A percentile compares a stretch with the other conserved stretches of the same genome.
Conservation (phyloP, 345 rosid genomes). For the Aquilaria sinensis region DNA sequence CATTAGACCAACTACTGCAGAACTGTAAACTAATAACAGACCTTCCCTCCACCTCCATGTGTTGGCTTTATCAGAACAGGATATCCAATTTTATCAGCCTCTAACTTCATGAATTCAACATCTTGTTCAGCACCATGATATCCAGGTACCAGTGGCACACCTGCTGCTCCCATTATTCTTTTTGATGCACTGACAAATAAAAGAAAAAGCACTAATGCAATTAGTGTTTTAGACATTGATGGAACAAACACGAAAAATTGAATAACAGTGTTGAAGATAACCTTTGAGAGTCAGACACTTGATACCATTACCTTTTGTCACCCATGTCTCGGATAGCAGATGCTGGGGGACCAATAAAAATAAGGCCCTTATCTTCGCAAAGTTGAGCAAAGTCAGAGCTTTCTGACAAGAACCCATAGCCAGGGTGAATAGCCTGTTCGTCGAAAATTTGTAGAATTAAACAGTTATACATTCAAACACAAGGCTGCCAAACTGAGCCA, state of each 20-base stretch:
- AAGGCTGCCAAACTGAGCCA: too few relatives aligned
- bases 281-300: too few relatives aligned
- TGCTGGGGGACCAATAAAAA: constrained; percentile 86
- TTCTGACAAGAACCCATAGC: constrained; percentile 89
- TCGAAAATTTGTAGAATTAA: not conserved
- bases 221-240: not conserved
- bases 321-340: constrained; percentile 98
- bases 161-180: constrained; percentile 98
- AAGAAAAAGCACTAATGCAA: constrained; percentile 7
- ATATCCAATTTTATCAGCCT: constrained; percentile 87
- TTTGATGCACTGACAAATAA: constrained; percentile 66
- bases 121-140: constrained; percentile 90
- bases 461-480: too few relatives aligned
- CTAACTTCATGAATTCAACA: constrained; percentile 71
- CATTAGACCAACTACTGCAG: not conserved
- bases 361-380: constrained; percentile 69
- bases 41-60: constrained; percentile 98
- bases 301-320: constrained; percentile 66
- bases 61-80: constrained; percentile 90
- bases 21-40: constrained; percentile 15
- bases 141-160: constrained; percentile 92
- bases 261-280: too few relatives aligned
- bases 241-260: not conserved
- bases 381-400: constrained; percentile 78
- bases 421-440: constrained; percentile 85